A percentile compares a stretch with the other conserved stretches of the same genome.
Evolutionary conservation across 768 basidiomycete species (phyloP).

Genomic region (Mycena albidolilacea): DNA sequence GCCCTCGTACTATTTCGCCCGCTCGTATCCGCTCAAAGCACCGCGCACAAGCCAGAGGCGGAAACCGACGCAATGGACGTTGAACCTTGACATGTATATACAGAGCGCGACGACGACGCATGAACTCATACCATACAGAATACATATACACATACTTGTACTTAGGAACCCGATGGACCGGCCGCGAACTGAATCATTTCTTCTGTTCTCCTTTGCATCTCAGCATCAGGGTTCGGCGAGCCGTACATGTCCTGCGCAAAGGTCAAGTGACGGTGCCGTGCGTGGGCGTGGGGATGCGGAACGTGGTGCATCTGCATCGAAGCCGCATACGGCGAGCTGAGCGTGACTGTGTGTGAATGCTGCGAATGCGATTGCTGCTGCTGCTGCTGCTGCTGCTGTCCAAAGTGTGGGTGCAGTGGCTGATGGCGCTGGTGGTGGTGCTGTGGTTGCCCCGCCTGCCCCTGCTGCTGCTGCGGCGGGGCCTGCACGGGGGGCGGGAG

Average conservation of each 20-base stretch:
- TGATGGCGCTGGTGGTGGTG: slow-evolving; percentile 31
- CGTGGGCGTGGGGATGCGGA: slow-evolving; percentile 84
- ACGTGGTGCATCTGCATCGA: slow-evolving; percentile 81
- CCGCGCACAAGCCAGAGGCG: slow-evolving; percentile 18
- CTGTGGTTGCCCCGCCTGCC: slow-evolving; percentile 22
- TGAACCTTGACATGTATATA: slow-evolving; percentile 46
- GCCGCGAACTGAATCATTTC: slow-evolving; percentile 66
- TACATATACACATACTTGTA: slow-evolving; percentile 39
- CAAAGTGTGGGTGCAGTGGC: slow-evolving; percentile 4
- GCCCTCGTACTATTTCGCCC: slow-evolving; percentile 73
- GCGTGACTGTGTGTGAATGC: slow-evolving; percentile 52
- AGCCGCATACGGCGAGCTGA: slow-evolving; percentile 72
- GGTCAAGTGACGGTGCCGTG: slow-evolving; percentile 77
- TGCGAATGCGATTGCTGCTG: slow-evolving; percentile 23
- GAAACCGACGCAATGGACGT: slow-evolving; percentile 73
- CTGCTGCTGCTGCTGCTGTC: slow-evolving; percentile 26
- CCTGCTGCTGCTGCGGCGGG: slow-evolving; percentile 39
- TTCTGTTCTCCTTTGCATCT: slow-evolving; percentile 59
- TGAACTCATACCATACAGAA: slow-evolving; percentile 58
- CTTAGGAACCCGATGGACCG: slow-evolving; percentile 50
- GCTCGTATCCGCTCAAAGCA: slow-evolving; percentile 37
- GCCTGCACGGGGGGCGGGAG: slow-evolving; percentile 40
- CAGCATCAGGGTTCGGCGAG: slow-evolving; percentile 50
- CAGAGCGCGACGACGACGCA: slow-evolving; percentile 57
- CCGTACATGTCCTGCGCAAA: slow-evolving; percentile 54